phyloP scores from a whole-genome alignment of 192 early-diverging fungal genomes.

The Mortierella antarctica region DNA sequence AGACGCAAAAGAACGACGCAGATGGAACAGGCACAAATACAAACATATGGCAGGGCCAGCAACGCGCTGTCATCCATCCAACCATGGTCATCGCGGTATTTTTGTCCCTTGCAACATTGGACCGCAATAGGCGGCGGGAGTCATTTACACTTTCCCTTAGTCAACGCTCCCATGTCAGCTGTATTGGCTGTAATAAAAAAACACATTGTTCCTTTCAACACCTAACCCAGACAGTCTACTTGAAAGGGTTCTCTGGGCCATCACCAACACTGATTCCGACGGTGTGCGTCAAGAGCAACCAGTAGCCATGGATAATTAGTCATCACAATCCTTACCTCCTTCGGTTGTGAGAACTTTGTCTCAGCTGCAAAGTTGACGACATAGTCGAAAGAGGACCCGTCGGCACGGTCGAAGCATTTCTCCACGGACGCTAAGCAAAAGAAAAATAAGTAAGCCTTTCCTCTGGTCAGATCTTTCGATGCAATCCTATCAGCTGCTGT shows the following conservation, averaged over 20 bases:
- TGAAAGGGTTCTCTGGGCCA: neutral
- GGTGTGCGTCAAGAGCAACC: neutral
- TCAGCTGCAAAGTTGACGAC: conserved; percentile 97
- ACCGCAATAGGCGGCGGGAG: too few relatives aligned
- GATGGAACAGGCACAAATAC: too few relatives aligned
- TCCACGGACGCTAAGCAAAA: conserved; percentile 69
- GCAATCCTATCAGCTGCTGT: neutral
- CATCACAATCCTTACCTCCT: conserved; percentile 65
- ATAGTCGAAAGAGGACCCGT: conserved; percentile 83
- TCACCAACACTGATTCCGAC: neutral
- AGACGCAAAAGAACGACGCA: too few relatives aligned
- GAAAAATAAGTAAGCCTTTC: conserved; percentile 1
- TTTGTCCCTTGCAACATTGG: too few relatives aligned
- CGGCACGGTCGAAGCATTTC: conserved; percentile 75
- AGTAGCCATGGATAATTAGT: neutral
- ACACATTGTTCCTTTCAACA: too few relatives aligned
- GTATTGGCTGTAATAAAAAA: too few relatives aligned
- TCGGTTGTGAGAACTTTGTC: conserved; percentile 90
- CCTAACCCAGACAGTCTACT: neutral
- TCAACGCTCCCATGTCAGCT: too few relatives aligned
- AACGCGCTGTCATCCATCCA: too few relatives aligned
- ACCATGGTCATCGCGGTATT: too few relatives aligned
- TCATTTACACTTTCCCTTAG: too few relatives aligned
- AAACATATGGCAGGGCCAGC: too few relatives aligned
- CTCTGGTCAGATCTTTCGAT: neutral